A percentile compares a stretch with the other conserved stretches of the same genome.
phyloP scores from a whole-genome alignment of 805 yeast species.

The Cyberlindnera lachancei region DNA sequence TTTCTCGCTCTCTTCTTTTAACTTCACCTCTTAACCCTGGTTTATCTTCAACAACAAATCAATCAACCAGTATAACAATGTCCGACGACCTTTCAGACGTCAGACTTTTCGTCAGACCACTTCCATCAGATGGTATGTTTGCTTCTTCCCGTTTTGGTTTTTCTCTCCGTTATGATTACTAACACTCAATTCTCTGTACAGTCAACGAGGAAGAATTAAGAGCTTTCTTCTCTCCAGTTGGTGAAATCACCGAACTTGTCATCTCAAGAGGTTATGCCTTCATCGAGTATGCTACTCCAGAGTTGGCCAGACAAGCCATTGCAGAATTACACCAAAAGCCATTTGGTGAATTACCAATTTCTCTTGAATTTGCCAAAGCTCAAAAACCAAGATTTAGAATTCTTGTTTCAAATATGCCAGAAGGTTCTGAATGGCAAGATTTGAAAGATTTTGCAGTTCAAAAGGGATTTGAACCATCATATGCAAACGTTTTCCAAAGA shows the following conservation, averaged over 20 bases:
- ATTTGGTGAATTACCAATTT: conserved; percentile 46
- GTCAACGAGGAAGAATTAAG: conserved; percentile 52
- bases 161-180: not conserved
- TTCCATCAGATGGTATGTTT: conserved; percentile 41
- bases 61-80: conserved; percentile 4
- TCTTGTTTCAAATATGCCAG: conserved; percentile 62
- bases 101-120: conserved; percentile 55
- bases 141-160: not conserved
- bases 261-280: conserved; percentile 82
- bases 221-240: conserved; percentile 59
- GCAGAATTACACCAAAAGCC: conserved; percentile 66
- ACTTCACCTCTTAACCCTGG: too few species aligned
- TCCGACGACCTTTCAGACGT: conserved; percentile 30
- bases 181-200: conserved; percentile 3
- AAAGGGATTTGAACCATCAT: conserved; percentile 58
- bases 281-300: conserved; percentile 73
- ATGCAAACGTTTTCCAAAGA: conserved; percentile 39
- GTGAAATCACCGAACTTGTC: conserved; percentile 61
- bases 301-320: conserved; percentile 68
- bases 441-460: conserved; percentile 86
- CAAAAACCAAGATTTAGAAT: conserved; percentile 66
- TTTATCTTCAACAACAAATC: too few species aligned
- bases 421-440: conserved; percentile 80
- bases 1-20: too few species aligned
- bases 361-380: conserved; percentile 34